A percentile compares a stretch with the other conserved stretches of the same genome.
These are phyloP conservation scores for Lecanicillium sp. DNA, from an alignment of 2,329 filamentous ascomycete species.

Conservation along the genomic window DNA sequence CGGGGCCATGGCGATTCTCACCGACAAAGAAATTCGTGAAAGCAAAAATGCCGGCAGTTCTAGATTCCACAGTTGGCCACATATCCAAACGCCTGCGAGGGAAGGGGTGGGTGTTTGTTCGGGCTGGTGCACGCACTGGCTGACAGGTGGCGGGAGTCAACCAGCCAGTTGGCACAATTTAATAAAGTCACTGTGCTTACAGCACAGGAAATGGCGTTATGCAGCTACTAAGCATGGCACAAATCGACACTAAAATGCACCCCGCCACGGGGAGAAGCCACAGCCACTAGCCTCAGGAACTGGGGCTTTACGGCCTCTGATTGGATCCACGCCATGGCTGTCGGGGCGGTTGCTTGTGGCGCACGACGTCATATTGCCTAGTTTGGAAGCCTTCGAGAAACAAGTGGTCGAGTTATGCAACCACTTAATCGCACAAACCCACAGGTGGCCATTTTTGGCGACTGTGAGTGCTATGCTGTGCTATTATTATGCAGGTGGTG, in stretches of 20 bases:
- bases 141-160: slow-evolving; percentile 2
- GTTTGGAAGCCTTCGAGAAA: slow-evolving; percentile 6
- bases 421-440: slow-evolving; percentile 4
- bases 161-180: not conserved
- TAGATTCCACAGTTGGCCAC: slow-evolving; percentile 2
- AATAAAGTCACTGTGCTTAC: no score
- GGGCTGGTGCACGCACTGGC: slow-evolving; percentile 1
- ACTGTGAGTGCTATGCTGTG: no score
- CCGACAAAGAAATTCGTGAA: not conserved
- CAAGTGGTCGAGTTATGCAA: slow-evolving; percentile 4
- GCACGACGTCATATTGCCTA: not conserved
- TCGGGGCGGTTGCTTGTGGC: not conserved
- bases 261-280: slow-evolving; percentile 1
- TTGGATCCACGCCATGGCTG: not conserved
- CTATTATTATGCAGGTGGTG: no score
- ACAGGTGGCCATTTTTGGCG: not conserved
- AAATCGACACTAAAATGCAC: slow-evolving; percentile 7
- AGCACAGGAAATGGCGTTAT: not conserved
- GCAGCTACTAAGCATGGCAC: not conserved
- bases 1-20: no score
- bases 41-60: not conserved
- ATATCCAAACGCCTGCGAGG: no score
- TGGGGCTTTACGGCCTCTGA: slow-evolving; percentile 2
- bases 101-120: no score
- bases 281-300: not conserved